phyloP scores from a whole-genome alignment of 2,329 filamentous ascomycete genomes.

The Eutypa lata region DNA sequence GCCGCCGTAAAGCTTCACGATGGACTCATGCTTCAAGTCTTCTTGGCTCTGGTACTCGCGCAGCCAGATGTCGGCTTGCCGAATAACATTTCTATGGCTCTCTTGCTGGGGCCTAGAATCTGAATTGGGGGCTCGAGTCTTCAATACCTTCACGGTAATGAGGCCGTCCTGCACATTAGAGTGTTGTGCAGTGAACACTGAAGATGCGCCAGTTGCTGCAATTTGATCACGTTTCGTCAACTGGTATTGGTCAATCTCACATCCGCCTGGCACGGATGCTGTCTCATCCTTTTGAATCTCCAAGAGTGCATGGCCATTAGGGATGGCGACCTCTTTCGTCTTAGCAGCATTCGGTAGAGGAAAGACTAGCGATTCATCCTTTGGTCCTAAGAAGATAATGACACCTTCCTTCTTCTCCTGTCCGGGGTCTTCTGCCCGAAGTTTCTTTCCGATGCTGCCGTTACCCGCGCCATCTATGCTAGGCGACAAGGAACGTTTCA shows the following conservation, averaged over 20 bases:
- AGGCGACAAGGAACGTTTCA: conserved; percentile 48
- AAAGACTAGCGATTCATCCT: conserved; percentile 49
- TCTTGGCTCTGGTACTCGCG: conserved; percentile 56
- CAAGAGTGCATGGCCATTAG: conserved; percentile 48
- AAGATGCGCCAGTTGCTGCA: conserved; percentile 51
- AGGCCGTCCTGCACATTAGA: conserved; percentile 51
- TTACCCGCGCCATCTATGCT: conserved; percentile 36
- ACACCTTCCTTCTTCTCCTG: conserved; percentile 43
- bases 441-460: conserved; percentile 37
- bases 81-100: conserved; percentile 53
- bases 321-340: conserved; percentile 43
- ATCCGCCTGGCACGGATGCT: conserved; percentile 45
- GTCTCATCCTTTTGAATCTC: conserved; percentile 49
- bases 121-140: conserved; percentile 43
- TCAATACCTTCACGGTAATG: conserved; percentile 60
- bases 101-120: conserved; percentile 42
- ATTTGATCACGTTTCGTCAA: conserved; percentile 57
- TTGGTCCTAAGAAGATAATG: conserved; percentile 52
- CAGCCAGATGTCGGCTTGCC: conserved; percentile 58
- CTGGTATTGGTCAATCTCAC: conserved; percentile 51
- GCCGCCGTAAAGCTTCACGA: conserved; percentile 56
- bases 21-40: conserved; percentile 53
- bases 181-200: conserved; percentile 54
- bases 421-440: conserved; percentile 30
- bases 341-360: conserved; percentile 46